A percentile compares a stretch with the other conserved stretches of the same genome.
Conservation (phyloP, 1,284 basidiomycete species). For the Pseudomicrostroma phylloplanum region DNA sequence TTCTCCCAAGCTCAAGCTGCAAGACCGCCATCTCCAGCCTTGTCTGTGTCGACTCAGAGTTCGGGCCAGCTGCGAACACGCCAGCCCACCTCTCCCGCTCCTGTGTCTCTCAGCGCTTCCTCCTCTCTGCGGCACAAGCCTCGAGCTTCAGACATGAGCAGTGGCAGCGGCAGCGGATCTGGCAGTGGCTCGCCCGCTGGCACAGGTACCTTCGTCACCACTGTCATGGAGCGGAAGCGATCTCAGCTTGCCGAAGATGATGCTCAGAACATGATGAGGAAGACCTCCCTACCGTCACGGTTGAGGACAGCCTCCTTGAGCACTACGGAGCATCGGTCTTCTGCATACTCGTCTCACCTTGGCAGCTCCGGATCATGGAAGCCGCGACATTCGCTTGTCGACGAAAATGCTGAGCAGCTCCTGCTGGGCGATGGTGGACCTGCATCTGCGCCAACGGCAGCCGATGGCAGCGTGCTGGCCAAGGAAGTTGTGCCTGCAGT, state of each 20-base stretch:
- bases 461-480: neutral
- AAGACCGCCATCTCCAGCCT: constrained; percentile 66
- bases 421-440: neutral
- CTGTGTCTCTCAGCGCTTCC: constrained; percentile 44
- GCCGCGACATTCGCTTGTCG: no score
- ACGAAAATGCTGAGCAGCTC: no score
- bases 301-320: constrained; percentile 73
- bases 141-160: constrained; percentile 23
- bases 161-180: neutral
- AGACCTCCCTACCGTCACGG: constrained; percentile 80
- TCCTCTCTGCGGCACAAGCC: constrained; percentile 17
- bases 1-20: constrained; percentile 22
- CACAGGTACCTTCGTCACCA: neutral
- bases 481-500: constrained; percentile 43
- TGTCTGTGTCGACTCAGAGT: constrained; percentile 83
- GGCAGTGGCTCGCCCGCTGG: constrained; percentile 11
- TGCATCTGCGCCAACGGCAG: neutral
- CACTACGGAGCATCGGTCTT: constrained; percentile 12
- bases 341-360: no score
- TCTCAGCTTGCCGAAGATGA: constrained; percentile 54
- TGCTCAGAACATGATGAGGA: constrained; percentile 63
- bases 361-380: no score
- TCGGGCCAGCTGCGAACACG: constrained; percentile 74
- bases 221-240: constrained; percentile 43
- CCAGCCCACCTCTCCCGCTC: constrained; percentile 67